Base-by-base conservation (phyloP, 805 yeast species). In the Candida golubevii region DNA sequence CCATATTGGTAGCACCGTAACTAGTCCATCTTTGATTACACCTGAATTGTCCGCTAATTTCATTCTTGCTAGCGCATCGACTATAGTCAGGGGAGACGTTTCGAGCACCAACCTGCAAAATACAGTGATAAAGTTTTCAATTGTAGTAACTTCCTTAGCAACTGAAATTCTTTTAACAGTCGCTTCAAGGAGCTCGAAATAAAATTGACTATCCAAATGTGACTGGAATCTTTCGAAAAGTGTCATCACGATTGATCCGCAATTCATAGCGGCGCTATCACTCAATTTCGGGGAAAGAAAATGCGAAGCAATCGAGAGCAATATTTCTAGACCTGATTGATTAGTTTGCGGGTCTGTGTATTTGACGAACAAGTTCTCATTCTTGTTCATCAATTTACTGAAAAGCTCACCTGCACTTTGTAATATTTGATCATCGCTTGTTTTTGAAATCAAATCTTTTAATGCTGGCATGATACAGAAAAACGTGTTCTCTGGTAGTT, bases 261-360 rank as follows among this genome's bases (percentile, higher is more conserved):
- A 78, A 46, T 85, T 83, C 64, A 82, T 72, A 1, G 95, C 90
- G 0, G 96, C 96, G 36, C 84, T 77, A 53, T 89, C 97, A 12
- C 85, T 76, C 45, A 86, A 69, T 7, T 72, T 71, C 0, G 95
- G 87, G 1, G 85, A 78, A 29, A 91, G 71, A 41, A 88, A 77
- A 55, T 81, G 81, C 3, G 86, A 78, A 2, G 84, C 80, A 11
- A 85, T 78, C 29, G 74, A 71, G 13, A 93, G 65, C n/a, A 87
- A 70, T 2, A 74, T 66, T 13, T 80, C 73, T 42, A 78, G 63
- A 0, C 87, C 88, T 1, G 75, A 53, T 37, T 66, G 61, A 11
- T 54, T 59, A 7, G 69, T 63, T 3, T 61, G 53, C 1, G 66
- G 60, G n/a, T 64, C 64, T 2, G 42, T 49, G 47, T 63, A 74